A percentile compares a stretch with the other conserved stretches of the same genome.
Evolutionary conservation across 768 basidiomycete species (phyloP).

Genomic region (Suillus plorans): DNA sequence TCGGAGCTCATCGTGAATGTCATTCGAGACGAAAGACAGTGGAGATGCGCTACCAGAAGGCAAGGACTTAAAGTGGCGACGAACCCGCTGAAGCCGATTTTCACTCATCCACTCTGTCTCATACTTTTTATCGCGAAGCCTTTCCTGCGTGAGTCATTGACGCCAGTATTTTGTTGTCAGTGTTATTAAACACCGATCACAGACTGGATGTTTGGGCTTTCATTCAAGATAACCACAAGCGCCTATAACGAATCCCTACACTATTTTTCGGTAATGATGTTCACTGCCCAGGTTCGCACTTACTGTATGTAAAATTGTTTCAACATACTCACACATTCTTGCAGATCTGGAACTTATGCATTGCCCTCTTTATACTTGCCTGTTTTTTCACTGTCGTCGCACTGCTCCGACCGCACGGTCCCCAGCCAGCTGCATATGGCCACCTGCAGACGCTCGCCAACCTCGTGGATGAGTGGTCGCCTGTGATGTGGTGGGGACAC

Average conservation of each 20-base stretch:
- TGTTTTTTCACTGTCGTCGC: conserved; percentile 17
- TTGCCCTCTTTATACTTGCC: conserved; percentile 19
- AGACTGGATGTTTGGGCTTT: conserved; percentile 35
- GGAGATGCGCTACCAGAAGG: conserved; percentile 22
- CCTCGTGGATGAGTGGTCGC: conserved; percentile 34
- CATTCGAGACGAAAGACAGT: conserved; percentile 26
- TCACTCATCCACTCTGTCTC: conserved; percentile 18
- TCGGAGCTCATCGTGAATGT: conserved; percentile 29
- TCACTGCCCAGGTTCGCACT: conserved; percentile 23
- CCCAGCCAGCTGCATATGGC: conserved; percentile 33
- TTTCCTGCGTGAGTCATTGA: conserved; percentile 23
- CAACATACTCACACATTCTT: background rate
- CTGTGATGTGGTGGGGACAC: conserved; percentile 33
- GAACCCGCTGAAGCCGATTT: conserved; percentile 21
- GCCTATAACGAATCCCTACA: too few species aligned
- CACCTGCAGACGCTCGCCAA: conserved; percentile 35
- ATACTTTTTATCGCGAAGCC: conserved; percentile 21
- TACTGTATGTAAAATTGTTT: background rate
- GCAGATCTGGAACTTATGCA: conserved; percentile 28
- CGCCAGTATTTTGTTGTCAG: background rate
- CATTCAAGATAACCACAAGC: background rate
- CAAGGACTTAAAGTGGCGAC: conserved; percentile 16
- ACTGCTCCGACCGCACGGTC: conserved; percentile 18
- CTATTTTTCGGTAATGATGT: background rate
- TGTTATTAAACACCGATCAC: background rate